A percentile compares a stretch with the other conserved stretches of the same genome.
These are phyloP conservation scores for Verticillium longisporum DNA, from an alignment of 2,329 filamentous ascomycete species.

Conservation along the genomic window DNA sequence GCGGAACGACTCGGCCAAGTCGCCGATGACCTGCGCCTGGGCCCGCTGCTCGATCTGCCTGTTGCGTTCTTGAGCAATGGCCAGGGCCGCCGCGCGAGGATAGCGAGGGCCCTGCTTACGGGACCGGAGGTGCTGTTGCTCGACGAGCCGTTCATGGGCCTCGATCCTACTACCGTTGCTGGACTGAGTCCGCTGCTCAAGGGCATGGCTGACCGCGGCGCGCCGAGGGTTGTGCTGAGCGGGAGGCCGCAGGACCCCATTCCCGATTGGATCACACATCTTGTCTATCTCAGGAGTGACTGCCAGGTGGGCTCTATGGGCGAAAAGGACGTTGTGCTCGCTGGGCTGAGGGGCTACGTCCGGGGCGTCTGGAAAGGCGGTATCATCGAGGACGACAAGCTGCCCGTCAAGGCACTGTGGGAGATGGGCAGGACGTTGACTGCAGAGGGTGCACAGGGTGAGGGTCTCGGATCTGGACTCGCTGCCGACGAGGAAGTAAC, in stretches of 20 bases:
- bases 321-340: constrained; percentile 54
- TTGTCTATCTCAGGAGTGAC: constrained; percentile 64
- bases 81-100: constrained; percentile 78
- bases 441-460: constrained; percentile 27
- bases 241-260: constrained; percentile 80
- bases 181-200: constrained; percentile 66
- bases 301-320: constrained; percentile 62
- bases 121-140: constrained; percentile 76
- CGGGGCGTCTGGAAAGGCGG: constrained; percentile 36
- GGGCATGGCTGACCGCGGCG: constrained; percentile 56
- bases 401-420: constrained; percentile 40
- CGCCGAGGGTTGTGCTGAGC: constrained; percentile 69
- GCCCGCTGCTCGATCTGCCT: constrained; percentile 66
- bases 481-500: constrained; percentile 5
- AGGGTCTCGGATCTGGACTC: constrained; percentile 20
- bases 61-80: constrained; percentile 91
- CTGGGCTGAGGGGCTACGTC: constrained; percentile 41
- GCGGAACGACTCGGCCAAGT: constrained; percentile 51
- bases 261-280: constrained; percentile 84
- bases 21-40: constrained; percentile 62
- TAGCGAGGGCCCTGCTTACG: constrained; percentile 76
- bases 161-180: constrained; percentile 76
- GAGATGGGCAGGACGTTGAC: constrained; percentile 44
- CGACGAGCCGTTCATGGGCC: constrained; percentile 93
- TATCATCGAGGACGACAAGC: constrained; percentile 35